Evolutionary conservation across 2,329 filamentous ascomycete genomes (phyloP).

Genomic region (Colletotrichum sp.): DNA sequence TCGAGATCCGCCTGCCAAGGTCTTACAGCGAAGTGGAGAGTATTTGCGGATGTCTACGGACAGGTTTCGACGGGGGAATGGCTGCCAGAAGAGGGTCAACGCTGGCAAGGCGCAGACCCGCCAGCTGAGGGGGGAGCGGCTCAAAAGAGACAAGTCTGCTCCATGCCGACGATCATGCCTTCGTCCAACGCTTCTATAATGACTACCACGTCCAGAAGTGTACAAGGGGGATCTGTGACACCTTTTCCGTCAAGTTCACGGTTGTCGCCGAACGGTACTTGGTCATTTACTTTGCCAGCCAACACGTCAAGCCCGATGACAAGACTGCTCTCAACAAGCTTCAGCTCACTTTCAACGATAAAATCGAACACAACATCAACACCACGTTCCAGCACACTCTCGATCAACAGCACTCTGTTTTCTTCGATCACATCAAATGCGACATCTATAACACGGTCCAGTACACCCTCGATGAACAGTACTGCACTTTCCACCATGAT

Average conservation of each 20-base stretch:
- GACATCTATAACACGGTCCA: background rate
- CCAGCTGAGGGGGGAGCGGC: background rate
- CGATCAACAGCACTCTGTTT: background rate
- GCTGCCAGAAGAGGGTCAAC: background rate
- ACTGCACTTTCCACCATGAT: background rate
- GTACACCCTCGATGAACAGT: background rate
- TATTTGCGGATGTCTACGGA: background rate
- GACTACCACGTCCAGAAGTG: background rate
- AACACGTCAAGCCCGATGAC: background rate
- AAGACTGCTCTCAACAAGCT: background rate
- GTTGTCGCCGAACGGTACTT: background rate
- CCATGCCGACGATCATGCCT: background rate
- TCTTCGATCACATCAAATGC: background rate
- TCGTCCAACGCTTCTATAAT: background rate
- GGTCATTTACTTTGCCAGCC: background rate
- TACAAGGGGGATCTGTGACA: background rate
- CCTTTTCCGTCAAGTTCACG: background rate
- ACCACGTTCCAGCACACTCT: background rate
- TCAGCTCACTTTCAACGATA: background rate
- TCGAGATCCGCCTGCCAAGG: background rate
- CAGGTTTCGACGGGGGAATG: background rate
- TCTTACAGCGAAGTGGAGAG: background rate
- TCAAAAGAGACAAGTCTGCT: background rate
- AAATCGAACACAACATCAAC: background rate
- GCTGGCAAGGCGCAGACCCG: background rate